These are phyloP conservation scores for Xylaria polymorpha DNA, from an alignment of 2,329 filamentous ascomycete genomes.

Conservation along the genomic window DNA sequence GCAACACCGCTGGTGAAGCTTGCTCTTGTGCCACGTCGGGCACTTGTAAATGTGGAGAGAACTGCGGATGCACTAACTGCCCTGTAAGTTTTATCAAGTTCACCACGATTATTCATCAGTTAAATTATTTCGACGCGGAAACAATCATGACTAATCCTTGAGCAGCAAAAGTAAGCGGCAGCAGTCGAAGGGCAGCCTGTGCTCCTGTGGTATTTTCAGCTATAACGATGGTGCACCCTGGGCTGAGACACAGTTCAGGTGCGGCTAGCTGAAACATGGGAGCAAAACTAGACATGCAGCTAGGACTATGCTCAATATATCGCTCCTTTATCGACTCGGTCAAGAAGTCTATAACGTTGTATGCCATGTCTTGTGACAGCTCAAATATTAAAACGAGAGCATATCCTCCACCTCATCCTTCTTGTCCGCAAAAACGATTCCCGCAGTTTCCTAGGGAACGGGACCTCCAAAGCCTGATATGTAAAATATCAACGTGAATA, in stretches of 20 bases:
- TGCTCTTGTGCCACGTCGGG: conserved; percentile 46
- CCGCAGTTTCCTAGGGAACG: neutral
- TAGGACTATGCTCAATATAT: neutral
- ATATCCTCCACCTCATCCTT: neutral
- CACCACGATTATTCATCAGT: neutral
- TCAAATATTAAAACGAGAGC: neutral
- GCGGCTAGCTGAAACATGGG: neutral
- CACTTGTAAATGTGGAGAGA: conserved; percentile 46
- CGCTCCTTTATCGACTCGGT: neutral
- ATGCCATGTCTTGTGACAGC: neutral
- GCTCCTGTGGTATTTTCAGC: neutral
- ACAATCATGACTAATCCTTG: neutral
- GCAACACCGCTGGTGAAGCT: conserved; percentile 44
- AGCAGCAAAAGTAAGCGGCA: conserved; percentile 15
- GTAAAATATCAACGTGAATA: neutral
- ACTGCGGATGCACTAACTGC: conserved; percentile 48
- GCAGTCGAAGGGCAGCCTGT: neutral
- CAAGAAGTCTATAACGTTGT: neutral
- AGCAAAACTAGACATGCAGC: neutral
- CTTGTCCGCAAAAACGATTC: neutral
- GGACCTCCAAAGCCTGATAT: neutral
- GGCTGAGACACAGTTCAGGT: neutral
- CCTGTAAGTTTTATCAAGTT: conserved; percentile 41
- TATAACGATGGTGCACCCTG: neutral
- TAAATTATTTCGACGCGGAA: neutral